Percentiles rank a stretch among this genome's conserved stretches.
Conservation (phyloP, 225 moss, liverwort and hornwort species). For the Thuidium tamariscinum region DNA sequence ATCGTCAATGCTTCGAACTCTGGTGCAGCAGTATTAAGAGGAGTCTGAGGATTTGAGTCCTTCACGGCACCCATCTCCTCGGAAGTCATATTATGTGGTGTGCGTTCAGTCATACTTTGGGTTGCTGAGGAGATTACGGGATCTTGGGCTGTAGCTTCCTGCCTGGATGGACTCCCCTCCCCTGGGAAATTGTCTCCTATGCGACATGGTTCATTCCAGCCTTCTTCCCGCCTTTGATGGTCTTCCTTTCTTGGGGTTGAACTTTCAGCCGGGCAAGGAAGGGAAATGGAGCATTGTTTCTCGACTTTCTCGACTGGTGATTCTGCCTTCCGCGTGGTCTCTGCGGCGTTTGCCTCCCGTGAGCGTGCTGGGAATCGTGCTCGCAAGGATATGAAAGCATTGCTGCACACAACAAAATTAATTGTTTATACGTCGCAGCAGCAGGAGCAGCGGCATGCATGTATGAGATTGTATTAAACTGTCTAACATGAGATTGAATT, state of each 20-base stretch:
- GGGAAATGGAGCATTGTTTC: not conserved
- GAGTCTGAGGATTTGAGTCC: not conserved
- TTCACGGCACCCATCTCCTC: not conserved
- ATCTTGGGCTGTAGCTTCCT: not conserved
- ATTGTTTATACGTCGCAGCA: not conserved
- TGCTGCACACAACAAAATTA: conserved; percentile 31
- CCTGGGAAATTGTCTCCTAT: not conserved
- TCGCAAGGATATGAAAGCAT: conserved; percentile 79
- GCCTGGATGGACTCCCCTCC: not conserved
- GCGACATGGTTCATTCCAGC: not conserved
- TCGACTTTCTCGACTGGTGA: not conserved
- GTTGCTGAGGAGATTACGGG: not conserved
- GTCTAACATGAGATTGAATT: not conserved
- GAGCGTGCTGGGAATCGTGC: conserved; percentile 53
- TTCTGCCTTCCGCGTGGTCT: not conserved
- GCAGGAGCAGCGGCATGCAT: not conserved
- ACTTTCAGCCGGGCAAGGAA: not conserved
- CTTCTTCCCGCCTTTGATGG: not conserved
- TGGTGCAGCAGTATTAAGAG: not conserved
- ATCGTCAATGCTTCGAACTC: not conserved
- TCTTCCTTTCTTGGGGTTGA: not conserved
- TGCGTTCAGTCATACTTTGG: not conserved
- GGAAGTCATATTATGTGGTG: not conserved
- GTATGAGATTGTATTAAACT: not conserved
- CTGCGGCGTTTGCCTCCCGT: not conserved